Evolutionary conservation across 345 rosid species (phyloP).

Genomic region (Eucalyptus urophylla): DNA sequence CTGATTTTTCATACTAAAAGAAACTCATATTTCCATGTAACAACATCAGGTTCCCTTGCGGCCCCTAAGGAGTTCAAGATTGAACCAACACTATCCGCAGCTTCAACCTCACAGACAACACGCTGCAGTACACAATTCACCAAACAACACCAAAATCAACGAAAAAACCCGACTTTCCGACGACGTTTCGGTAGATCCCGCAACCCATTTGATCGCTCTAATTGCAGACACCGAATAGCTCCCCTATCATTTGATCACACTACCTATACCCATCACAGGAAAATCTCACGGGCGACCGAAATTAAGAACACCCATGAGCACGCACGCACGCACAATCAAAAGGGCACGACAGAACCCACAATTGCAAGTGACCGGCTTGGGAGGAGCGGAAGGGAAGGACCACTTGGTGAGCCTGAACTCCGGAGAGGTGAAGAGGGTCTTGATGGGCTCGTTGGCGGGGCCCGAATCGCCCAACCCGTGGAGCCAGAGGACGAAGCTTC

Average conservation of each 20-base stretch:
- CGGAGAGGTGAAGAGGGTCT: constrained; percentile 43
- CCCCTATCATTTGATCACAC: neutral
- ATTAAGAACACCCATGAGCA: neutral
- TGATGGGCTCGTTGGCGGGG: constrained; percentile 85
- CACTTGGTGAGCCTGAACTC: constrained; percentile 53
- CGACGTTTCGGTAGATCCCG: neutral
- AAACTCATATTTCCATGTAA: neutral
- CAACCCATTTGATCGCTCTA: neutral
- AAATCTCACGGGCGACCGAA: neutral
- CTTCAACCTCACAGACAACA: neutral
- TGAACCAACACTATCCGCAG: neutral
- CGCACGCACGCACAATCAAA: neutral
- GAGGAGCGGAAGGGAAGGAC: constrained; percentile 85
- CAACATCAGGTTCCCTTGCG: neutral
- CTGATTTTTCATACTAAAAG: neutral
- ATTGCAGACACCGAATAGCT: neutral
- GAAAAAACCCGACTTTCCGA: neutral
- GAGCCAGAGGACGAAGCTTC: constrained; percentile 71
- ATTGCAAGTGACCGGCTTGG: constrained; percentile 62
- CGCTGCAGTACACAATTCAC: neutral
- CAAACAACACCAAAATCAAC: neutral
- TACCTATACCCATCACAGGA: neutral
- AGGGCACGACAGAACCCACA: constrained; percentile 10
- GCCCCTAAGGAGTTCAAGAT: neutral
- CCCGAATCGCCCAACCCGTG: constrained; percentile 85